Percentiles rank a stretch among this genome's conserved stretches.
Evolutionary conservation across 208 protist genomes (phyloP).

Genomic region (Entamoeba histolytica): DNA sequence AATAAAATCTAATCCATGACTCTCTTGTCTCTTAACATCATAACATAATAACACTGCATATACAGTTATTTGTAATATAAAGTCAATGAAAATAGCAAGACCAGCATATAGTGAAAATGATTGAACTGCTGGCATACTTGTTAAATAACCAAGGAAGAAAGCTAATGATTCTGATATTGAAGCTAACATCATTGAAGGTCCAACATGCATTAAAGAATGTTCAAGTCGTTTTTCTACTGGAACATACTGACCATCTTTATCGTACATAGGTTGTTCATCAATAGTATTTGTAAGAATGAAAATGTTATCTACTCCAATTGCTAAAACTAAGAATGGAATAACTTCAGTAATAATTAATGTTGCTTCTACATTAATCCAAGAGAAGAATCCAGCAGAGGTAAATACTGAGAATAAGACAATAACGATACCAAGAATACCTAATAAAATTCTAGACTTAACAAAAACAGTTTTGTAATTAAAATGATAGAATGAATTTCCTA

Average conservation of each 20-base stretch:
- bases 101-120: conserved; percentile 38
- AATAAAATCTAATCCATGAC: conserved; percentile 20
- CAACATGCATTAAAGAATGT: conserved; percentile 21
- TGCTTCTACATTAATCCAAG: conserved; percentile 22
- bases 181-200: conserved; percentile 34
- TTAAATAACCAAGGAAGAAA: conserved; percentile 35
- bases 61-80: conserved; percentile 34
- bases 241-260: conserved; percentile 12
- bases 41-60: conserved; percentile 32
- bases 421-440: conserved; percentile 29
- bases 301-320: conserved; percentile 52
- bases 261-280: not conserved
- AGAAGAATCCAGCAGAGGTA: conserved; percentile 25
- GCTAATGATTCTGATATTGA: conserved; percentile 30
- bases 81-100: conserved; percentile 36
- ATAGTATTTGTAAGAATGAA: conserved; percentile 45
- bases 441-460: conserved; percentile 16
- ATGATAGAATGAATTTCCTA: conserved; percentile 20
- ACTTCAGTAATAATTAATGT: conserved; percentile 47
- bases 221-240: conserved; percentile 14
- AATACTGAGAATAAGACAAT: conserved; percentile 33
- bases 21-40: conserved; percentile 18
- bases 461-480: conserved; percentile 7
- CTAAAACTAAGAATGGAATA: conserved; percentile 47
- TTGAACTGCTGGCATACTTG: conserved; percentile 39